A percentile compares a stretch with the other conserved stretches of the same genome.
These are phyloP conservation scores for Fonsecaea nubica DNA, from an alignment of 2,329 filamentous ascomycete genomes.

Conservation along the genomic window DNA sequence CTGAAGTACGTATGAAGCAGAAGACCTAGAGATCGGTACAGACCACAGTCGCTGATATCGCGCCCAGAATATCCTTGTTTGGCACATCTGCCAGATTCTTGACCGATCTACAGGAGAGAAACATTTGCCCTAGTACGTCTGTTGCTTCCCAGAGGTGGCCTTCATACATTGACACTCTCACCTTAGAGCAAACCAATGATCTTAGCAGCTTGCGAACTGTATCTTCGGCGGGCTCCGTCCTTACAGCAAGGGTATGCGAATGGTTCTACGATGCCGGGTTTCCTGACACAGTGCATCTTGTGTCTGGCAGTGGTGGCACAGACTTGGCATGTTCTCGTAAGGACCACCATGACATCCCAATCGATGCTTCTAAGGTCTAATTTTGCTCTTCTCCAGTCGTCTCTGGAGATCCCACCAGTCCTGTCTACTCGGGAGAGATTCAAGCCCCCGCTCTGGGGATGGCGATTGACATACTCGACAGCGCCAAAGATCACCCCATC, in stretches of 20 bases:
- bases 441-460: constrained; percentile 60
- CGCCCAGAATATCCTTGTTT: constrained; percentile 1
- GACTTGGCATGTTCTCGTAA: constrained; percentile 8
- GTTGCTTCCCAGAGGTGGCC: too few relatives aligned
- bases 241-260: not conserved
- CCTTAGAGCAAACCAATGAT: not conserved
- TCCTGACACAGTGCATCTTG: constrained; percentile 2
- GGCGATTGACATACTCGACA: constrained; percentile 17
- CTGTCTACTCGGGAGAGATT: constrained; percentile 66
- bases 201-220: not conserved
- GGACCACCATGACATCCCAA: not conserved
- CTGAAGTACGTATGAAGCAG: constrained; percentile 56
- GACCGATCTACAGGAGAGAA: constrained; percentile 4
- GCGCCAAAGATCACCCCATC: not conserved
- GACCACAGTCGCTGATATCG: constrained; percentile 43
- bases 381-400: constrained; percentile 30
- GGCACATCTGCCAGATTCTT: constrained; percentile 75
- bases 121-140: not conserved
- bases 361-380: not conserved
- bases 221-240: not conserved
- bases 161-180: not conserved
- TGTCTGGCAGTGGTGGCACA: not conserved
- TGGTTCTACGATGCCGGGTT: constrained; percentile 8
- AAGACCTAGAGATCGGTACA: not conserved
- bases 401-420: constrained; percentile 69